These are phyloP conservation scores for Oryza brachyantha DNA, from an alignment of 176 grass and related monocot genomes.

Conservation along the genomic window DNA sequence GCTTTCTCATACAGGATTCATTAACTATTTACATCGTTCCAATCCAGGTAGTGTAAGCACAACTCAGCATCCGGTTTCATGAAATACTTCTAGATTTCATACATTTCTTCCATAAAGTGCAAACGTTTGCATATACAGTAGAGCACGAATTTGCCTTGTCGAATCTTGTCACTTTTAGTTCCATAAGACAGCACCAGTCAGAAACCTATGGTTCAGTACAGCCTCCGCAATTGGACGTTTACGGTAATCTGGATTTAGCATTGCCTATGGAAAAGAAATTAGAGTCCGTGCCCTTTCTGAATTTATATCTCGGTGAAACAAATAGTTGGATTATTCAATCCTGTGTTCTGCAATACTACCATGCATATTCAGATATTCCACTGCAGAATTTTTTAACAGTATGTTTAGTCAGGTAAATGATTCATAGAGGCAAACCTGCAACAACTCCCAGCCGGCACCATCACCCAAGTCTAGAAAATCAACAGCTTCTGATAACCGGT, in stretches of 20 bases:
- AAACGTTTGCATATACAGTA: not conserved
- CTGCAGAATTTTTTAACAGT: not conserved
- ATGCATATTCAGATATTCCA: not conserved
- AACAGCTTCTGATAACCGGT: slow-evolving; percentile 63
- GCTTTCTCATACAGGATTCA: not conserved
- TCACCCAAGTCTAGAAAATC: slow-evolving; percentile 80
- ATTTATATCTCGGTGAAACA: not conserved
- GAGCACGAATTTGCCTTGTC: not conserved
- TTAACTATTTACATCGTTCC: not conserved
- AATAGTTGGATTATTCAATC: not conserved
- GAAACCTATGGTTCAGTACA: slow-evolving; percentile 87
- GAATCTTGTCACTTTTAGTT: slow-evolving; percentile 15
- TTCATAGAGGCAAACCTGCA: slow-evolving; percentile 58
- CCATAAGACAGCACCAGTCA: slow-evolving; percentile 54
- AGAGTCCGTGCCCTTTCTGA: slow-evolving; percentile 5
- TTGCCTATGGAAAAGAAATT: slow-evolving; percentile 48
- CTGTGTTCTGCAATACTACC: not conserved
- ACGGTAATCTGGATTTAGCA: slow-evolving; percentile 86
- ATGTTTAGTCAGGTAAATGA: not conserved
- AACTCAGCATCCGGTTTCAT: not conserved
- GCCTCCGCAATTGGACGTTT: slow-evolving; percentile 67
- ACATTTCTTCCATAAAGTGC: not conserved
- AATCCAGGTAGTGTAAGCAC: not conserved
- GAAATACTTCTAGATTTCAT: not conserved
- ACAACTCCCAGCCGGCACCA: slow-evolving; percentile 86